phyloP scores from a whole-genome alignment of 805 yeast genomes.

The Priceomyces melissophilus region DNA sequence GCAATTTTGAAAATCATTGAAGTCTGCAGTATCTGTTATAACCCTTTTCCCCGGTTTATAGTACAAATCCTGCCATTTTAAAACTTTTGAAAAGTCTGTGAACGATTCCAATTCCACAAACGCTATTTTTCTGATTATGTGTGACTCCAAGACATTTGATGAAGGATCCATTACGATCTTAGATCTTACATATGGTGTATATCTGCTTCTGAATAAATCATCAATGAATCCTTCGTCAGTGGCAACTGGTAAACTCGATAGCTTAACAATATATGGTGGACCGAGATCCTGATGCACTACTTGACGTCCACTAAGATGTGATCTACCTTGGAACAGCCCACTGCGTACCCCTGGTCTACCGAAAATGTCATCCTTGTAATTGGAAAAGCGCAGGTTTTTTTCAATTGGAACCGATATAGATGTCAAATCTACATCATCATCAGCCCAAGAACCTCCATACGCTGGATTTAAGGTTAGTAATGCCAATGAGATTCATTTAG shows the following conservation, averaged over 20 bases:
- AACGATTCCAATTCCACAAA: constrained; percentile 55
- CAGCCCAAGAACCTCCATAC: constrained; percentile 48
- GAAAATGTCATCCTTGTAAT: constrained; percentile 7
- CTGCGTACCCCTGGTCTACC: constrained; percentile 8
- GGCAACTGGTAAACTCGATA: constrained; percentile 56
- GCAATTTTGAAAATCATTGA: constrained; percentile 37
- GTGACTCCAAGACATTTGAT: constrained; percentile 32
- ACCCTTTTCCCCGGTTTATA: constrained; percentile 42
- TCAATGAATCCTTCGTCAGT: constrained; percentile 49
- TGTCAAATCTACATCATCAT: constrained; percentile 42
- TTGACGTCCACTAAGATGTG: constrained; percentile 5
- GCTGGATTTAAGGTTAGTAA: constrained; percentile 26
- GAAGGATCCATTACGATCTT: constrained; percentile 58
- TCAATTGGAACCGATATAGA: constrained; percentile 46
- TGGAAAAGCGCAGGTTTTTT: constrained; percentile 15
- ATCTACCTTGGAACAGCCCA: constrained; percentile 8
- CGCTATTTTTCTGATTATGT: constrained; percentile 51
- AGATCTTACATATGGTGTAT: constrained; percentile 53
- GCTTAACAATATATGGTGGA: constrained; percentile 66
- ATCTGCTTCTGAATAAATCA: constrained; percentile 63
- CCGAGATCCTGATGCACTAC: constrained; percentile 18
- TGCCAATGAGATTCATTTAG: neutral
- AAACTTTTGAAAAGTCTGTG: constrained; percentile 53
- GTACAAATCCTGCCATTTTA: constrained; percentile 61
- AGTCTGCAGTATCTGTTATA: constrained; percentile 37